Base-by-base conservation (phyloP, 179 eudicot species). In the Heliamphora pulchella region DNA sequence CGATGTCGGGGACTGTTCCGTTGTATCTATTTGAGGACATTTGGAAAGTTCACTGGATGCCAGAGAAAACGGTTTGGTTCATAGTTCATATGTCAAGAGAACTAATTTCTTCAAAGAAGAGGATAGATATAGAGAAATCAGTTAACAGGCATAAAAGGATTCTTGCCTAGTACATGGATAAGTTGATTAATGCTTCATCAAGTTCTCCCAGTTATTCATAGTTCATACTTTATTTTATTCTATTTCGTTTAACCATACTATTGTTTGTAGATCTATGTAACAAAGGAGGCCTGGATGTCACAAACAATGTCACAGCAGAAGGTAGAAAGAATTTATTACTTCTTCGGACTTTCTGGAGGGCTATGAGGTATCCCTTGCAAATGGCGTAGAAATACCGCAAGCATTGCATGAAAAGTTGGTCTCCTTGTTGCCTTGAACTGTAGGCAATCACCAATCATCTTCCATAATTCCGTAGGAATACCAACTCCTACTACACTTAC, bases 391-490 rank as follows among this genome's bases (percentile, higher is more conserved):
- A 94, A 94, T 79, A 89, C 88, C 53, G 93, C 87, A 77, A 94
- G 80, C 97, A 94, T 94, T 58, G 92, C 86, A 90, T 86, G 87
- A 87, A 94, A 94, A 76, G 94, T 88, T 74, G 98, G 98, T 80
- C 98, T 86, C 82, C 86, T 93, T 39, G 98, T 85, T 68, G 96
- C 91, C 88, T 90, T 94, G 84, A 90, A 90, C 82, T 93, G 98
- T 78, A 94, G 86, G 85, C 98, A 94, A 57, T 94, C 98, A 82
- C 98, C 98, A 83, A 94, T 91, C 98, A 94, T 91, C 87, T 90
- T 94, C 98, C 98, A 94, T 83, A 94, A 80, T 78, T 94, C 98
- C 77, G 93, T 89, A 4, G 98, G 98, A 80, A 94, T 91, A 41
- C 98, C 98, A 54, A 89, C 98, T 81, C 98, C 98, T 66, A 93